Conservation (phyloP, 2,329 filamentous ascomycete genomes). For the Tolypocladium guangdongense region DNA sequence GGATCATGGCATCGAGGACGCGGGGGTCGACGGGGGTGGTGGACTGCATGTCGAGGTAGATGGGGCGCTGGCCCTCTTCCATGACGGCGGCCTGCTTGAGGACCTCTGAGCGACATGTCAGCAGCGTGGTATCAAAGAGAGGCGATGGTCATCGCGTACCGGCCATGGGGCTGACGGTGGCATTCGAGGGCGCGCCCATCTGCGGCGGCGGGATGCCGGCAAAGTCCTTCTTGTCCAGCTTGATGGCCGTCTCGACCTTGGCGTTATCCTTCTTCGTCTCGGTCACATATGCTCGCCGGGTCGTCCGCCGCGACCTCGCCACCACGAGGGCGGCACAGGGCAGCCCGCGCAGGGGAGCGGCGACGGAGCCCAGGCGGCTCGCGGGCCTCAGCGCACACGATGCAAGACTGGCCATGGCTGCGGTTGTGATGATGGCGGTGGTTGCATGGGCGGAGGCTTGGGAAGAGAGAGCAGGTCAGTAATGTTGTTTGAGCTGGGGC, state of each 20-base stretch:
- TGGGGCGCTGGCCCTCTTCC: constrained; percentile 85
- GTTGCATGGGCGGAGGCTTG: constrained; percentile 5
- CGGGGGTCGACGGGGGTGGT: constrained; percentile 92
- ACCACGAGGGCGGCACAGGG: constrained; percentile 18
- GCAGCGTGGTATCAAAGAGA: background rate
- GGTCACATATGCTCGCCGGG: constrained; percentile 65
- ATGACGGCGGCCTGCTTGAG: constrained; percentile 87
- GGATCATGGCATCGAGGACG: constrained; percentile 93
- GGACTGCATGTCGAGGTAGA: constrained; percentile 97
- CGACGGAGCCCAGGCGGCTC: constrained; percentile 40
- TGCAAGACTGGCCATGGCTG: constrained; percentile 51
- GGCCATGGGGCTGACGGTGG: constrained; percentile 72
- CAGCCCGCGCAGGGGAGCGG: constrained; percentile 6
- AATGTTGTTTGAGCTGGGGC: constrained; percentile 3
- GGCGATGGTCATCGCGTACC: constrained; percentile 14
- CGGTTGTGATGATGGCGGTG: constrained; percentile 11
- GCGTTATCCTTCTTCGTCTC: constrained; percentile 71
- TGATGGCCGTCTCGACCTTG: constrained; percentile 79
- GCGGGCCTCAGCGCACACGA: constrained; percentile 66
- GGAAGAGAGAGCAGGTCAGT: constrained; percentile 9
- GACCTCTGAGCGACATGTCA: constrained; percentile 41
- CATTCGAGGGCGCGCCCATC: constrained; percentile 23
- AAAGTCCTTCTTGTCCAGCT: constrained; percentile 77
- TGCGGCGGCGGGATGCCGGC: constrained; percentile 35
- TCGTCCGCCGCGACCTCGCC: constrained; percentile 5